phyloP scores from a whole-genome alignment of 371 early-diverging fungal species.

The Saksenaea vasiformis region DNA sequence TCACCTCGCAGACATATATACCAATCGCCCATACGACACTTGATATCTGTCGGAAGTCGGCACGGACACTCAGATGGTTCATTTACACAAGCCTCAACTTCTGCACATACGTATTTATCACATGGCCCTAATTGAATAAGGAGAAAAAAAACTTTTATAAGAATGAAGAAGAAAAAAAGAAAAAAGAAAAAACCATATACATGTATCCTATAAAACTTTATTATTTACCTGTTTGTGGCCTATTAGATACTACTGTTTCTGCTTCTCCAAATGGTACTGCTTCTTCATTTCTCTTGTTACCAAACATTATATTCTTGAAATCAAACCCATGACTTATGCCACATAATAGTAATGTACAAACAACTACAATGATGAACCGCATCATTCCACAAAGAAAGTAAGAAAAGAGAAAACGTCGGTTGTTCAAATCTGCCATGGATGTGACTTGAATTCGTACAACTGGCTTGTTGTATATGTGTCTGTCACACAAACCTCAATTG shows the following conservation, averaged over 20 bases:
- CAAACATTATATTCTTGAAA: conserved; percentile 20
- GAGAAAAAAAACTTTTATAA: conserved; percentile 1
- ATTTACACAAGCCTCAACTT: background rate
- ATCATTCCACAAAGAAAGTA: background rate
- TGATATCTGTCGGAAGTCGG: conserved; percentile 4
- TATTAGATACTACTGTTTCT: background rate
- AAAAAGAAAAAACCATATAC: background rate
- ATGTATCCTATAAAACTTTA: background rate
- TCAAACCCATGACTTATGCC: conserved; percentile 6
- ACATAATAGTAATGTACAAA: background rate
- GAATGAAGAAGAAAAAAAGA: background rate
- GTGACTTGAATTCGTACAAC: conserved; percentile 1
- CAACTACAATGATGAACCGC: background rate
- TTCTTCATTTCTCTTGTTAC: background rate
- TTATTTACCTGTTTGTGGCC: background rate
- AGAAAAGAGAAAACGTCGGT: background rate
- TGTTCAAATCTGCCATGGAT: background rate
- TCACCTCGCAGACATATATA: conserved; percentile 11
- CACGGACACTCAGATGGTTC: conserved; percentile 10
- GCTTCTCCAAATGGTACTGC: background rate
- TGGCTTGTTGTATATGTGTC: too few relatives aligned
- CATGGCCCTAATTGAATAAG: conserved; percentile 1
- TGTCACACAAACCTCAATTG: too few relatives aligned
- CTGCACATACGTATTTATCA: conserved; percentile 3
- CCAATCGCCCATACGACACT: conserved; percentile 11